Conservation (phyloP, 805 yeast species). For the Teunomyces atbi region DNA sequence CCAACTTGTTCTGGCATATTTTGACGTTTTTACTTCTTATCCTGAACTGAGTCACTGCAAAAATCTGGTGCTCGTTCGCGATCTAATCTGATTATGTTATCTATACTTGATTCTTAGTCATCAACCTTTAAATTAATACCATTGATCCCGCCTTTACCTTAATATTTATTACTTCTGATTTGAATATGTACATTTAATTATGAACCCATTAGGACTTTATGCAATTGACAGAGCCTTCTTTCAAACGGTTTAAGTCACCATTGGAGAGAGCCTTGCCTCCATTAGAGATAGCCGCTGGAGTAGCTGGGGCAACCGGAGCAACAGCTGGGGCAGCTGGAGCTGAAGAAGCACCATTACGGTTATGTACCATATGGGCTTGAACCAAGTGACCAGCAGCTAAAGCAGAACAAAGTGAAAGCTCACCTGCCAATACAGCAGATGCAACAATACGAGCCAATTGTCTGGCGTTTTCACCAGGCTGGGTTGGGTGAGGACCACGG, state of each 20-base stretch:
- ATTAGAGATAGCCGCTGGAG: not conserved
- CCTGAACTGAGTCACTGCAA: not conserved
- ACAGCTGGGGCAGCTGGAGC: conserved; percentile 26
- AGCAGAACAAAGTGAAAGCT: conserved; percentile 90
- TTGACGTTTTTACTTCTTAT: not conserved
- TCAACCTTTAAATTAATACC: too few species aligned
- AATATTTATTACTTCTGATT: not conserved
- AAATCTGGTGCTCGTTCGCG: not conserved
- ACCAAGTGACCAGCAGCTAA: conserved; percentile 98
- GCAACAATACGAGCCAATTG: conserved; percentile 92
- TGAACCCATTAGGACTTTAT: conserved; percentile 50
- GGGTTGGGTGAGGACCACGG: conserved; percentile 90
- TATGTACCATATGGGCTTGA: conserved; percentile 95
- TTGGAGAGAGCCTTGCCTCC: conserved; percentile 1
- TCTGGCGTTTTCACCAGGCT: conserved; percentile 93
- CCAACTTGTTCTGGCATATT: conserved; percentile 55
- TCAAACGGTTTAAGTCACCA: conserved; percentile 43
- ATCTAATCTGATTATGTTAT: not conserved
- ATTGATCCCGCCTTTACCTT: not conserved
- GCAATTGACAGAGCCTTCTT: conserved; percentile 75
- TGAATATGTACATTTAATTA: conserved; percentile 1
- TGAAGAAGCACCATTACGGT: conserved; percentile 60
- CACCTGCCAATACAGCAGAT: conserved; percentile 93
- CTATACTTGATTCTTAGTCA: not conserved
- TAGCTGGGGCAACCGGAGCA: conserved; percentile 17